Conservation (phyloP, 495 filamentous ascomycete genomes). For the Penicillium turbatum region DNA sequence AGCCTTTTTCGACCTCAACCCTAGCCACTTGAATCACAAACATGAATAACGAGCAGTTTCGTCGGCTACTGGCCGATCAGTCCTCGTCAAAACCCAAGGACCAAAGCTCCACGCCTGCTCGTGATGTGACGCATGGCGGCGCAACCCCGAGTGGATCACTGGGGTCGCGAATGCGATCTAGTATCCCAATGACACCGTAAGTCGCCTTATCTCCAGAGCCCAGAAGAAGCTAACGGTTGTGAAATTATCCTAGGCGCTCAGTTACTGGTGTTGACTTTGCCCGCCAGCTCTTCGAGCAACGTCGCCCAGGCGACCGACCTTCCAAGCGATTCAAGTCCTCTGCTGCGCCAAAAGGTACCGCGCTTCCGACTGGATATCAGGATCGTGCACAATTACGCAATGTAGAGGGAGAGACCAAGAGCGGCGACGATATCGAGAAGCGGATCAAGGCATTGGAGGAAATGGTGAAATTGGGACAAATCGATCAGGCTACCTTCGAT, state of each 20-base stretch:
- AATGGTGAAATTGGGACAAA: conserved; percentile 74
- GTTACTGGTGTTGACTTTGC: conserved; percentile 70
- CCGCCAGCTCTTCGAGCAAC: conserved; percentile 77
- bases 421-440: conserved; percentile 47
- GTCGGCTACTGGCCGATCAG: conserved; percentile 67
- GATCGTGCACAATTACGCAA: conserved; percentile 65
- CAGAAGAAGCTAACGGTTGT: conserved; percentile 16
- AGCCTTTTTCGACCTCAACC: conserved; percentile 4
- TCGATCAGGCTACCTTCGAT: conserved; percentile 70
- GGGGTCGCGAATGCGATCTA: conserved; percentile 60
- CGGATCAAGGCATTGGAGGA: conserved; percentile 78
- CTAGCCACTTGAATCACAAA: not conserved
- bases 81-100: conserved; percentile 20
- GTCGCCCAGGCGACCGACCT: conserved; percentile 46
- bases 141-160: conserved; percentile 32
- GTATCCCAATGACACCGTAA: conserved; percentile 85
- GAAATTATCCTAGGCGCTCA: conserved; percentile 53
- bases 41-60: conserved; percentile 98
- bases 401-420: conserved; percentile 30
- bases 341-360: conserved; percentile 78
- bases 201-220: conserved; percentile 12
- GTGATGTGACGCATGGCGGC: conserved; percentile 18
- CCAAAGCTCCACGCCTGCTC: conserved; percentile 8
- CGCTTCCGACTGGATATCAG: conserved; percentile 72
- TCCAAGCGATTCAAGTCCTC: conserved; percentile 70